These are phyloP conservation scores for Trichoderma simmonsii DNA, from an alignment of 2,329 filamentous ascomycete genomes.

Conservation along the genomic window DNA sequence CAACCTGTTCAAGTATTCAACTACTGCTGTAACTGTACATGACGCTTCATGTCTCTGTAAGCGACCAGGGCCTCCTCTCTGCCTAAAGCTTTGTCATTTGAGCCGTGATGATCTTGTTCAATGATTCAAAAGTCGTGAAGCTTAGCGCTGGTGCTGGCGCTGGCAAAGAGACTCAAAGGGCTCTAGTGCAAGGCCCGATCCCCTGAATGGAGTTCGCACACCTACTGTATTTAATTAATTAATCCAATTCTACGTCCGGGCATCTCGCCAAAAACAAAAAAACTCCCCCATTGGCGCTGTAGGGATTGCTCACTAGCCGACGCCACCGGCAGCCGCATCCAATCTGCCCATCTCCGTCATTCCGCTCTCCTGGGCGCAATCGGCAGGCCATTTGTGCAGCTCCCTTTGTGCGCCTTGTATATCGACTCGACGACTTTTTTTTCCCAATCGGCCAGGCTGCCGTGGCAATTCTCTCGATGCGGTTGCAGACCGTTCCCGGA, in stretches of 20 bases:
- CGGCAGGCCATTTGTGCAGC: constrained; percentile 12
- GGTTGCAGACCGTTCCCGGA: constrained; percentile 14
- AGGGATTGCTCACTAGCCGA: constrained; percentile 12
- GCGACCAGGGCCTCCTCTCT: not conserved
- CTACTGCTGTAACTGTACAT: not conserved
- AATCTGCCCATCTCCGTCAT: constrained; percentile 20
- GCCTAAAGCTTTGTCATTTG: not conserved
- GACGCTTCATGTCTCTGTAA: not conserved
- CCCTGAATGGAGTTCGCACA: not conserved
- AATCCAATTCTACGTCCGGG: not conserved
- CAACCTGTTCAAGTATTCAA: not conserved
- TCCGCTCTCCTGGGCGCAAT: constrained; percentile 17
- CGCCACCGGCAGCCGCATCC: constrained; percentile 13
- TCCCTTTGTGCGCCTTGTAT: not conserved
- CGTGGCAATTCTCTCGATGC: constrained; percentile 19
- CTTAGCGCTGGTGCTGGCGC: not conserved
- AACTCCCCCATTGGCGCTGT: not conserved
- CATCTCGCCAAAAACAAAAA: not conserved
- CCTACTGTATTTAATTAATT: not conserved
- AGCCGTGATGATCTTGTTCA: not conserved
- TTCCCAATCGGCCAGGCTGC: constrained; percentile 14
- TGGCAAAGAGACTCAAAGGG: not conserved
- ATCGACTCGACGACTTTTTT: not conserved
- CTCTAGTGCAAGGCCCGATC: constrained; percentile 10
- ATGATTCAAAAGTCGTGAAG: not conserved